Conservation (phyloP, 345 rosid genomes). For the Linum usitatissimum region DNA sequence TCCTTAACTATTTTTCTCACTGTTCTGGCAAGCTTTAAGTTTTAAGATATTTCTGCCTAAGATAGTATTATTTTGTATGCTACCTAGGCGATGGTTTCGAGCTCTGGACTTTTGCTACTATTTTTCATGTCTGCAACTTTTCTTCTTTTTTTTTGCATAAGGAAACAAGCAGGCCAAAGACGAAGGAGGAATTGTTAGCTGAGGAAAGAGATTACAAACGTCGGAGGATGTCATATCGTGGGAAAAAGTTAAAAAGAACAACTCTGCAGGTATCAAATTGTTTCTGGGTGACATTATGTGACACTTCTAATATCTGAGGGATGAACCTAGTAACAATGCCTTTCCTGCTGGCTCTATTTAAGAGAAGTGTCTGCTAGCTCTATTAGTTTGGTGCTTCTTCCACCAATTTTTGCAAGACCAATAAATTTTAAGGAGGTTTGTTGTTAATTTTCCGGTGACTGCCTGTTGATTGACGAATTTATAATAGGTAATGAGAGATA, state of each 20-base stretch:
- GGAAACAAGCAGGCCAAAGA: constrained; percentile 57
- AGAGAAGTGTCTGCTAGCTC: not conserved
- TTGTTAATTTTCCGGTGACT: constrained; percentile 3
- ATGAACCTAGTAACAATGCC: constrained; percentile 3
- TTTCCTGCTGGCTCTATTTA: not conserved
- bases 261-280: constrained; percentile 39
- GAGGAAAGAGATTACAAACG: constrained; percentile 99
- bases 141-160: constrained; percentile 16
- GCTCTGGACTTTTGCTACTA: not conserved
- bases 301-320: constrained; percentile 2
- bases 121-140: not conserved
- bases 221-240: constrained; percentile 90
- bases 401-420: not conserved
- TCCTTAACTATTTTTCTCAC: not conserved
- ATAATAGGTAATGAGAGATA: constrained; percentile 63
- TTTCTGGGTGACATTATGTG: constrained; percentile 5
- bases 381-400: not conserved
- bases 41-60: not conserved
- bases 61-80: not conserved
- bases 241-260: constrained; percentile 83
- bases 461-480: constrained; percentile 6
- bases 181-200: constrained; percentile 78
- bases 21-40: not conserved
- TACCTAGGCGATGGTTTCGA: not conserved
- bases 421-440: not conserved